Percentiles rank a stretch among this genome's conserved stretches.
Evolutionary conservation across 768 basidiomycete species (phyloP).

Genomic region (Rhodosporidiobolus sp.): DNA sequence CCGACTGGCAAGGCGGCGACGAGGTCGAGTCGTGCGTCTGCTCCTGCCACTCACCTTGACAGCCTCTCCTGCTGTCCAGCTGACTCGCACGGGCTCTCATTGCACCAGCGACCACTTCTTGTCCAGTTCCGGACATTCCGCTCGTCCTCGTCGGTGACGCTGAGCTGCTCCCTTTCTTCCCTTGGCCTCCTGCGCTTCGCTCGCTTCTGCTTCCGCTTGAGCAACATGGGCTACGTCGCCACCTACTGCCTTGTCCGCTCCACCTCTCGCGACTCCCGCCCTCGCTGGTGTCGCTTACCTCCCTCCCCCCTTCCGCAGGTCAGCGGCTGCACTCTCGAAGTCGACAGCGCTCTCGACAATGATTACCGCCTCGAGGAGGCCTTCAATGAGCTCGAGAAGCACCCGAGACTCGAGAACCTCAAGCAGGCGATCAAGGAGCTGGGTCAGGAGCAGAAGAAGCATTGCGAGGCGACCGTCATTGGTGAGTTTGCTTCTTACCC

Average conservation of each 20-base stretch:
- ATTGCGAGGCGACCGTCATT: neutral
- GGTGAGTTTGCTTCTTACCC: constrained; percentile 2
- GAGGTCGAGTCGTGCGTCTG: neutral
- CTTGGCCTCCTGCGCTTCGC: neutral
- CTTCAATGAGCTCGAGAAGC: neutral
- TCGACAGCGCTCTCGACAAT: neutral
- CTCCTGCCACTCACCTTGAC: too few species aligned
- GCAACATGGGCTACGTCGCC: constrained; percentile 8
- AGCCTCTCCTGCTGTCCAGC: too few species aligned
- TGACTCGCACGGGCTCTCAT: too few species aligned
- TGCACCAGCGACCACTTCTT: too few species aligned
- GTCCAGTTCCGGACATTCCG: too few species aligned
- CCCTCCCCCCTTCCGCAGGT: neutral
- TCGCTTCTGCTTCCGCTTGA: neutral
- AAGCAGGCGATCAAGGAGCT: neutral
- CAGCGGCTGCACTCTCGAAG: neutral
- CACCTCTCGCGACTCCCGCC: neutral
- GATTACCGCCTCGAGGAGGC: neutral
- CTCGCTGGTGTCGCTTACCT: neutral
- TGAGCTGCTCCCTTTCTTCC: neutral
- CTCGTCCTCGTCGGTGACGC: neutral
- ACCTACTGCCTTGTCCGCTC: constrained; percentile 7
- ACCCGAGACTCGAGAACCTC: neutral
- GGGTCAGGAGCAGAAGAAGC: neutral
- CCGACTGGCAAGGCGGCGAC: neutral